Evolutionary conservation across 2,329 filamentous ascomycete genomes (phyloP).

Genomic region (Chalara sp.): DNA sequence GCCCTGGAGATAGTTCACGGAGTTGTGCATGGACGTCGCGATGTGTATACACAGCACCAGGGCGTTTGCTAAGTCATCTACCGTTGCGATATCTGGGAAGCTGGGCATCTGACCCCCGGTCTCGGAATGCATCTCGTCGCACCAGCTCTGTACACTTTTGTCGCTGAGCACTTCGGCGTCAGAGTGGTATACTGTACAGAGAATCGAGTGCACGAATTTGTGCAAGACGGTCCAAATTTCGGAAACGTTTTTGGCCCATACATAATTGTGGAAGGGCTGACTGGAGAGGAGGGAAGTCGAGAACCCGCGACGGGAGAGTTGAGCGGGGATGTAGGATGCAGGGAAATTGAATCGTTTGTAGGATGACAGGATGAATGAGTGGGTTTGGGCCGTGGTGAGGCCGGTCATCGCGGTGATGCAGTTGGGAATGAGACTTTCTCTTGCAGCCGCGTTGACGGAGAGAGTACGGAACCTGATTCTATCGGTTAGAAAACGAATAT

Average conservation of each 20-base stretch:
- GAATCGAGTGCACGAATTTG: slow-evolving; percentile 34
- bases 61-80: slow-evolving; percentile 36
- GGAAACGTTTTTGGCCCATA: slow-evolving; percentile 39
- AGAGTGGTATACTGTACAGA: slow-evolving; percentile 28
- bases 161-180: slow-evolving; percentile 27
- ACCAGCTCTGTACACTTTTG: slow-evolving; percentile 33
- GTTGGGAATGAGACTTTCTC: background rate
- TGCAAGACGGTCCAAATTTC: slow-evolving; percentile 37
- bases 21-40: slow-evolving; percentile 41
- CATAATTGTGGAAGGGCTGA: slow-evolving; percentile 39
- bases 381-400: slow-evolving; percentile 2
- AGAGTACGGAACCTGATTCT: slow-evolving; percentile 4
- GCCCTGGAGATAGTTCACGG: slow-evolving; percentile 45
- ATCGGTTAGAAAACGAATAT: too few species aligned
- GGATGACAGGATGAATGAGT: slow-evolving; percentile 3
- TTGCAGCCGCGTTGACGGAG: slow-evolving; percentile 3
- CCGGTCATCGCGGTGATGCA: slow-evolving; percentile 3
- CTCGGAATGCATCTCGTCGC: slow-evolving; percentile 30
- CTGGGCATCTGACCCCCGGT: slow-evolving; percentile 32
- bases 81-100: slow-evolving; percentile 36
- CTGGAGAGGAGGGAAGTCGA: slow-evolving; percentile 25
- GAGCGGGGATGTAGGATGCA: slow-evolving; percentile 35
- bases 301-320: slow-evolving; percentile 38
- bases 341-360: slow-evolving; percentile 10
- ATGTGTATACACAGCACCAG: slow-evolving; percentile 47